Evolutionary conservation across 257 asterid species (phyloP), one percentile per base, ranked within the genome.

Genomic region (Parsonsia alboflavescens): DNA sequence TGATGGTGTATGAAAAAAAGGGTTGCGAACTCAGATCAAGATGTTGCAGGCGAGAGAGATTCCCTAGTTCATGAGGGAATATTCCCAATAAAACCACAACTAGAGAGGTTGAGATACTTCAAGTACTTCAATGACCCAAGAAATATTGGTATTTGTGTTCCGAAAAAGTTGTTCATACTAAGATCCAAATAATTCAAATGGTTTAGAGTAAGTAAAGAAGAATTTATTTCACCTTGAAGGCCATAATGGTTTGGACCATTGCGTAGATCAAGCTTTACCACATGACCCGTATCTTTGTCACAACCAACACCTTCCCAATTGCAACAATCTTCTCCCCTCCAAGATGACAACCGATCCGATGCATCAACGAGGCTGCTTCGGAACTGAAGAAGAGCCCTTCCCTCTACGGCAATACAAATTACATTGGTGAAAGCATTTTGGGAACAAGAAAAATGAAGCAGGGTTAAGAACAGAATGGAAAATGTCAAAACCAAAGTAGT

Each of bases 161-260:
- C 57, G 6, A 75, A 58, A 7, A 82, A 82, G 61, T 82, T 44
- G 57, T 78, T 82, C 64, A n/a, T 7, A 54, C 85, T 75, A 22
- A 82, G 54, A 54, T 78, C 85, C 64, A 78, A n/a, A 36, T 75
- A 75, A 19, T 46, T 4, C 75, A 82, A 63, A 57, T 73, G 80
- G 41, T 71, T 66, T 73, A 82, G 28, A 13, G 26, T 10, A 30
- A 72, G 45, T 26, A 75, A 52, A n/a, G 82, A 75, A 30, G 41
- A 41, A 62, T 30, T 75, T 19, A 81, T 42, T 76, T 75, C 65
- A 45, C 82, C 85, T 64, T 72, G 73, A 63, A 81, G 59, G 58
- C 57, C 3, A 42, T 5, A 5, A 42, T 5, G 21, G 21, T 10
- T 42, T 22, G 15, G 67, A n/a, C n/a, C n/a, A 46, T 69, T 59